Conservation (phyloP, 2,329 filamentous ascomycete species). For the Fusarium sp. region DNA sequence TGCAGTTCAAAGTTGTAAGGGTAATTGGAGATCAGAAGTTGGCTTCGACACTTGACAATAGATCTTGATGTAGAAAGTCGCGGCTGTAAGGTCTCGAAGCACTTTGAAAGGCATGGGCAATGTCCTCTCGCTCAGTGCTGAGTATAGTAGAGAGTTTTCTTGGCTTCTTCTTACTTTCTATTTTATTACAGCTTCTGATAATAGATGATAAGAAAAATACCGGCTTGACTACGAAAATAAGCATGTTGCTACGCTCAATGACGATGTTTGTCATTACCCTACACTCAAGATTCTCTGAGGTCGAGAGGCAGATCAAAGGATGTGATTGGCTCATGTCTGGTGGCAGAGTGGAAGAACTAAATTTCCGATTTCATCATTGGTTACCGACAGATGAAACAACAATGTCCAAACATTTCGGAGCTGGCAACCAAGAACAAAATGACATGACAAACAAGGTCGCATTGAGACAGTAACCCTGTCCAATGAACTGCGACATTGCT, state of each 20-base stretch:
- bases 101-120: not conserved
- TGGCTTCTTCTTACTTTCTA: too few species aligned
- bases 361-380: too few species aligned
- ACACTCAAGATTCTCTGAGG: too few species aligned
- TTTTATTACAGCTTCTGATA: too few species aligned
- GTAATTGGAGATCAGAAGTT: not conserved
- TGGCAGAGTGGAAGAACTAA: not conserved
- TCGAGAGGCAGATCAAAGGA: not conserved
- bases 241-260: not conserved
- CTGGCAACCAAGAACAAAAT: not conserved
- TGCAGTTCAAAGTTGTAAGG: not conserved
- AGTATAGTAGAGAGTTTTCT: too few species aligned
- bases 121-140: too few species aligned
- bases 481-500: not conserved
- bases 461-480: not conserved
- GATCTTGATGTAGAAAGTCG: not conserved
- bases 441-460: not conserved
- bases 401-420: not conserved
- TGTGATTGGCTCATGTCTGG: not conserved
- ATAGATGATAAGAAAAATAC: too few species aligned
- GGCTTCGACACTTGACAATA: not conserved
- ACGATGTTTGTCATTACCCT: not conserved
- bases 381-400: not conserved
- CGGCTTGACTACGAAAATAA: not conserved
- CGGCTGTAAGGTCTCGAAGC: too few species aligned